Base-by-base conservation (phyloP, 2,329 filamentous ascomycete species). In the Byssochlamys sp. region DNA sequence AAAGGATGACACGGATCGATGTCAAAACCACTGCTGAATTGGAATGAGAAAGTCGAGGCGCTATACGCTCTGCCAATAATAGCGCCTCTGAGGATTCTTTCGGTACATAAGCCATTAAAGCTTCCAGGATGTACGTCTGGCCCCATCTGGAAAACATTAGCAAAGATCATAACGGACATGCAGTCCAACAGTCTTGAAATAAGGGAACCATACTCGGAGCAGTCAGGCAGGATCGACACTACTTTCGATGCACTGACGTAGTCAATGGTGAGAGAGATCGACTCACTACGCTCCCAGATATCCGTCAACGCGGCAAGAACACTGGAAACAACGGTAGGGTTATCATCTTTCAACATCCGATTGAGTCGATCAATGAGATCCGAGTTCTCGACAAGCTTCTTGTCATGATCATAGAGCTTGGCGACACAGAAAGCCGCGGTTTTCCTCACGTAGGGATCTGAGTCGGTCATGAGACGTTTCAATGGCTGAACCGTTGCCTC, bases 201-300 rank as follows among this genome's bases (percentile, higher is more conserved):
- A 24, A 19, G 29, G 2, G 19, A 2, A 12, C 79, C 88, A 69
- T 82, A 95, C 89, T 99, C 94, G 19, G 94, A 97, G 76, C 94
- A 97, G 71, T 99, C 94, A 1, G 94, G 87, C 26, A 99, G 75
- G 60, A 99, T 97, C 50, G 94, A 91, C 35, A 97, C 91, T 80
- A 99, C 94, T 77, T 99, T 99, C 55, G 92, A 97, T 27, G 94
- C 94, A 75, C 95, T 99, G 61, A 85, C 85, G 71, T 99, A 97
- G 75, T 99, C 94, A 66, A 99, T 96, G 2, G 94, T 97, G 61
- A 99, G 84, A 72, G 96, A 96, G 74, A 99, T 99, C 58, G 89
- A 90, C 73, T 97, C 92, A 71, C 91, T 97, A 58, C 92, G 83
- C 72, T 97, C 94, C 94, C 94, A 99, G 54, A 99, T 97, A 73